Percentiles rank a stretch among this genome's conserved stretches.
phyloP scores from a whole-genome alignment of 192 early-diverging fungal genomes.

The Coemansia sp. region DNA sequence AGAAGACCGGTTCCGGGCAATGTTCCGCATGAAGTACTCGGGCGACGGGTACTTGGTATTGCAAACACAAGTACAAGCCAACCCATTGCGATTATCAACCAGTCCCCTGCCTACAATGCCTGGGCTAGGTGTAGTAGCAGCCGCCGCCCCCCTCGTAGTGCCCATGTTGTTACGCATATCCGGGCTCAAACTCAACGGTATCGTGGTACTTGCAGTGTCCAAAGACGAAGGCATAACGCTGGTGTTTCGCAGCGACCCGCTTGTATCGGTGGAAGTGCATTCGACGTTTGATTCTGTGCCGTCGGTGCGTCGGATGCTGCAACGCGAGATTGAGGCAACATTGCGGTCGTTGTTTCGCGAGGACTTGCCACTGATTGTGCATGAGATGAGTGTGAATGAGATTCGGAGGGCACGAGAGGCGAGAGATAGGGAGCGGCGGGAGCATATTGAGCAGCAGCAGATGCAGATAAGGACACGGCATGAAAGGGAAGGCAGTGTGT shows the following conservation, averaged over 20 bases:
- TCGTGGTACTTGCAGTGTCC: conserved; percentile 91
- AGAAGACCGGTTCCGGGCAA: conserved; percentile 90
- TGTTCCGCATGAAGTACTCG: conserved; percentile 91
- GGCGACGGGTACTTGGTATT: conserved; percentile 92
- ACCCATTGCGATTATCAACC: conserved; percentile 52
- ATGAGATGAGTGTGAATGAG: conserved; percentile 72
- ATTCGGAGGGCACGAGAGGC: conserved; percentile 35
- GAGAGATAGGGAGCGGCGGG: conserved; percentile 48
- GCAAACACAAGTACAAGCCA: conserved; percentile 86
- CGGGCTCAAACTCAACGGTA: conserved; percentile 84
- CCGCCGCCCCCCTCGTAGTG: conserved; percentile 90
- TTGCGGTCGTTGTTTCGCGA: conserved; percentile 90
- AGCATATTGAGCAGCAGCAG: conserved; percentile 63
- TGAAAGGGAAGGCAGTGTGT: conserved; percentile 17
- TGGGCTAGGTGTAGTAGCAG: conserved; percentile 73
- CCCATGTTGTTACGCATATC: conserved; percentile 93
- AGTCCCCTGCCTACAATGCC: conserved; percentile 65
- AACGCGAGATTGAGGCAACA: conserved; percentile 86
- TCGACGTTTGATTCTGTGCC: conserved; percentile 97
- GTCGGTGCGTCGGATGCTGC: conserved; percentile 82
- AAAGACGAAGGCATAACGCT: conserved; percentile 92
- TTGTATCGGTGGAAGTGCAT: conserved; percentile 89
- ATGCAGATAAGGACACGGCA: conserved; percentile 45
- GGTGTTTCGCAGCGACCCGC: conserved; percentile 96
- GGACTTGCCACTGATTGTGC: conserved; percentile 90